Evolutionary conservation across 768 basidiomycete species (phyloP).

Genomic region (Tricholoma saponaceum): DNA sequence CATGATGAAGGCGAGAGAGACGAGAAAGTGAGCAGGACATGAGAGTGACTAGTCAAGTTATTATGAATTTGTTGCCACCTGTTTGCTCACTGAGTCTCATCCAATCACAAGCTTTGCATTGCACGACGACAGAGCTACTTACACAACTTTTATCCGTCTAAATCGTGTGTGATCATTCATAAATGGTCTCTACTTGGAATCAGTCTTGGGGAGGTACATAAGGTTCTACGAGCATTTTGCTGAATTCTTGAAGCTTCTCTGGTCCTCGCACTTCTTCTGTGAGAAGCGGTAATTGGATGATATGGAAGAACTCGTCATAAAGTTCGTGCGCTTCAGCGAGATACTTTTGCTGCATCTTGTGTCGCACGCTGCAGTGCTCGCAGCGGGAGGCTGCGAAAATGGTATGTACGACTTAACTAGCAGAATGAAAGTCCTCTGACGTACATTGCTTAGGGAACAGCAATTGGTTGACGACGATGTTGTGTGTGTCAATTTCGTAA

Average conservation of each 20-base stretch:
- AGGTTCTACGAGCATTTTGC: constrained; percentile 84
- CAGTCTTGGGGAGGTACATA: constrained; percentile 57
- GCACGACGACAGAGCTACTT: too few species aligned
- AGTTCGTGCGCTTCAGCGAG: constrained; percentile 94
- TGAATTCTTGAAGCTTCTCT: constrained; percentile 89
- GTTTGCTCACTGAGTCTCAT: not conserved
- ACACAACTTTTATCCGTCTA: too few species aligned
- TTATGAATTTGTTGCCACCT: not conserved
- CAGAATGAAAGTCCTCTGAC: constrained; percentile 20
- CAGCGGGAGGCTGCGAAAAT: constrained; percentile 75
- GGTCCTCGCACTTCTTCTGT: constrained; percentile 97
- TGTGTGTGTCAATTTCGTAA: constrained; percentile 97
- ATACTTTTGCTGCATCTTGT: constrained; percentile 99
- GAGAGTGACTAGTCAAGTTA: not conserved
- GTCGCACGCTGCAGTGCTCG: constrained; percentile 90
- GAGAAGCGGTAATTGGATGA: constrained; percentile 86
- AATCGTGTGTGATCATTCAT: too few species aligned
- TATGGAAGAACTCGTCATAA: constrained; percentile 98
- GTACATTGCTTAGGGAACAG: constrained; percentile 88
- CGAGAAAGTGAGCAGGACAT: constrained; percentile 27
- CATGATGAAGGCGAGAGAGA: constrained; percentile 26
- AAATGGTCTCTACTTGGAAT: too few species aligned
- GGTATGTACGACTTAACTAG: not conserved
- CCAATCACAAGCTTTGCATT: too few species aligned
- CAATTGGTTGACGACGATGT: constrained; percentile 97